Percentiles rank a stretch among this genome's conserved stretches.
Conservation (phyloP, 1,284 basidiomycete genomes). For the Taiwanofungus camphoratus region DNA sequence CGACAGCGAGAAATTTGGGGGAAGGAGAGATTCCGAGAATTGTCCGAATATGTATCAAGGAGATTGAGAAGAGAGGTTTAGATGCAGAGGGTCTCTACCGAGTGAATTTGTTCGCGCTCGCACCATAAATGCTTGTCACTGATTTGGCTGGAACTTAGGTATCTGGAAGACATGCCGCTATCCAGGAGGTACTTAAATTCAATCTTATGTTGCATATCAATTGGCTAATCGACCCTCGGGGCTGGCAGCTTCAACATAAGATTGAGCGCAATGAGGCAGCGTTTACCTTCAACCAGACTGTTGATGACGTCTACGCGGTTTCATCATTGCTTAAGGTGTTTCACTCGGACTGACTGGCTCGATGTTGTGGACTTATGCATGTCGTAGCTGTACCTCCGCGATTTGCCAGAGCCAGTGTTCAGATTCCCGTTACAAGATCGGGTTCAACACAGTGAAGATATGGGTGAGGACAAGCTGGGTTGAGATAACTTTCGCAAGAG, state of each 20-base stretch:
- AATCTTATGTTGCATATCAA: neutral
- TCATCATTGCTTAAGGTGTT: constrained; percentile 85
- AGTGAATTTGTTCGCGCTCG: constrained; percentile 30
- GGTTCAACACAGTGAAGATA: constrained; percentile 73
- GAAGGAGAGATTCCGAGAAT: constrained; percentile 82
- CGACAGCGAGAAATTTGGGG: constrained; percentile 71
- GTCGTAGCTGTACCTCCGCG: constrained; percentile 76
- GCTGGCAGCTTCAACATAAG: constrained; percentile 69
- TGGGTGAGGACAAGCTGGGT: constrained; percentile 40
- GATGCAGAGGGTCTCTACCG: constrained; percentile 84
- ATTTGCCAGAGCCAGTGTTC: constrained; percentile 93
- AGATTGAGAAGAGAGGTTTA: constrained; percentile 78
- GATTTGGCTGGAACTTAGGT: constrained; percentile 40
- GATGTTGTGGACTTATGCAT: neutral
- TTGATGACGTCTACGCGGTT: constrained; percentile 88
- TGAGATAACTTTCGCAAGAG: neutral
- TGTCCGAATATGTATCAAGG: constrained; percentile 78
- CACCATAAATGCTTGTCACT: neutral
- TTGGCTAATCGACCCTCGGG: neutral
- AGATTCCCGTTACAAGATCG: constrained; percentile 80
- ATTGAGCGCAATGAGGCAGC: constrained; percentile 87
- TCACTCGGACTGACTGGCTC: constrained; percentile 3
- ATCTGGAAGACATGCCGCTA: constrained; percentile 79
- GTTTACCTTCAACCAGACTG: constrained; percentile 72
- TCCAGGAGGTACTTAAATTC: constrained; percentile 57